A percentile compares a stretch with the other conserved stretches of the same genome.
These are phyloP conservation scores for Lasiosphaeria miniovina DNA, from an alignment of 495 filamentous ascomycete genomes.

Conservation along the genomic window DNA sequence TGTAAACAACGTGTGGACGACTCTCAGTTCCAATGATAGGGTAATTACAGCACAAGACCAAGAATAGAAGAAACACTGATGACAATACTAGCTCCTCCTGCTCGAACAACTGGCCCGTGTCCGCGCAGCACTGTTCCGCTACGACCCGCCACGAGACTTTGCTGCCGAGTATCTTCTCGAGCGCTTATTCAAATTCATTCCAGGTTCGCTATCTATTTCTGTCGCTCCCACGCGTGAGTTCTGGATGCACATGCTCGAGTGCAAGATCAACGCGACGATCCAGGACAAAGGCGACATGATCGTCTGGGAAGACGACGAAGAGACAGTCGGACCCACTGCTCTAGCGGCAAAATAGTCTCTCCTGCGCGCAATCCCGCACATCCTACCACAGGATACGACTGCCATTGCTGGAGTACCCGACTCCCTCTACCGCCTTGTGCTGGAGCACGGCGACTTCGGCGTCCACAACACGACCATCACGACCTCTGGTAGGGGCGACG, in stretches of 20 bases:
- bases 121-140: slow-evolving; percentile 35
- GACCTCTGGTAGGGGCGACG: slow-evolving; percentile 15
- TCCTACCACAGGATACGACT: slow-evolving; percentile 27
- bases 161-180: slow-evolving; percentile 21
- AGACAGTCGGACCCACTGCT: slow-evolving; percentile 32
- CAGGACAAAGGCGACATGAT: slow-evolving; percentile 35
- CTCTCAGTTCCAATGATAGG: slow-evolving; percentile 25
- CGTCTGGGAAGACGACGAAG: slow-evolving; percentile 33
- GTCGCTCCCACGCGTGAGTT: slow-evolving; percentile 38
- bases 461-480: slow-evolving; percentile 36
- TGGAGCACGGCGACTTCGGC: slow-evolving; percentile 39
- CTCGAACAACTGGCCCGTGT: slow-evolving; percentile 27
- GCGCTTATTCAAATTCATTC: slow-evolving; percentile 32
- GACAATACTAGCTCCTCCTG: slow-evolving; percentile 10
- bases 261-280: slow-evolving; percentile 40
- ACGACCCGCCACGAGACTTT: slow-evolving; percentile 25
- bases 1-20: slow-evolving; percentile 25
- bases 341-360: slow-evolving; percentile 33
- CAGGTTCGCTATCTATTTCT: slow-evolving; percentile 29
- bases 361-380: slow-evolving; percentile 31
- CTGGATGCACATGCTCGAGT: slow-evolving; percentile 31
- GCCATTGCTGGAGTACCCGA: too few species aligned
- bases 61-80: not conserved
- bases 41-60: too few species aligned
- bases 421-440: slow-evolving; percentile 33